Conservation (phyloP, 306 rosid species). For the Arachis hypogaea region DNA sequence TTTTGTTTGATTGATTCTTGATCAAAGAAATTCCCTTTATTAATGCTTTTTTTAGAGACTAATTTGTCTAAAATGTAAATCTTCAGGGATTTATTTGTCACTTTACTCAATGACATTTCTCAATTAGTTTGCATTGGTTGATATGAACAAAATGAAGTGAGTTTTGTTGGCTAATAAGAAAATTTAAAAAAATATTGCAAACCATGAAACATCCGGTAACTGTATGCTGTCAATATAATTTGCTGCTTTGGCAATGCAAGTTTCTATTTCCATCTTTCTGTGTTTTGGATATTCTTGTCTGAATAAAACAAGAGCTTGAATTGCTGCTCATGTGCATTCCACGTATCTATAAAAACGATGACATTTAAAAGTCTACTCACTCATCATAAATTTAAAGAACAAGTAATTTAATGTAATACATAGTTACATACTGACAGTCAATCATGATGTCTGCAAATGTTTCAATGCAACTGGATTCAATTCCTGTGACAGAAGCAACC, state of each 20-base stretch:
- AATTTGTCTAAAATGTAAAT: no score
- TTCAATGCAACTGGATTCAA: constrained; percentile 58
- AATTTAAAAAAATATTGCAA: neutral
- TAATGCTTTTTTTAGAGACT: no score
- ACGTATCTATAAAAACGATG: constrained; percentile 48
- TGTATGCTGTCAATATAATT: constrained; percentile 58
- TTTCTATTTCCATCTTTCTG: constrained; percentile 54
- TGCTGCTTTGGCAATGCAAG: constrained; percentile 55
- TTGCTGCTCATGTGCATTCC: constrained; percentile 72
- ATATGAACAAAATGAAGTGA: neutral
- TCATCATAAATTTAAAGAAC: neutral
- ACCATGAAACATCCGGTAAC: constrained; percentile 75
- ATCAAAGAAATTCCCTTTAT: no score
- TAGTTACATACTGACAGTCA: constrained; percentile 69
- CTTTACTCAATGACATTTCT: neutral
- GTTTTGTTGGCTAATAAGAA: neutral
- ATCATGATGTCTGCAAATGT: constrained; percentile 66
- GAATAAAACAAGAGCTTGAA: constrained; percentile 62
- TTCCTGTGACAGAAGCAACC: constrained; percentile 45
- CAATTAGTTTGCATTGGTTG: neutral
- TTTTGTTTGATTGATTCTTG: no score
- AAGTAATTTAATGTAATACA: neutral
- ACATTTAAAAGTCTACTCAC: neutral
- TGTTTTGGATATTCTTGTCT: constrained; percentile 41
- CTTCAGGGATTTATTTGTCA: no score